Conservation (phyloP, 352 stramenopile genomes). For the Thalassiosira ordinaria region DNA sequence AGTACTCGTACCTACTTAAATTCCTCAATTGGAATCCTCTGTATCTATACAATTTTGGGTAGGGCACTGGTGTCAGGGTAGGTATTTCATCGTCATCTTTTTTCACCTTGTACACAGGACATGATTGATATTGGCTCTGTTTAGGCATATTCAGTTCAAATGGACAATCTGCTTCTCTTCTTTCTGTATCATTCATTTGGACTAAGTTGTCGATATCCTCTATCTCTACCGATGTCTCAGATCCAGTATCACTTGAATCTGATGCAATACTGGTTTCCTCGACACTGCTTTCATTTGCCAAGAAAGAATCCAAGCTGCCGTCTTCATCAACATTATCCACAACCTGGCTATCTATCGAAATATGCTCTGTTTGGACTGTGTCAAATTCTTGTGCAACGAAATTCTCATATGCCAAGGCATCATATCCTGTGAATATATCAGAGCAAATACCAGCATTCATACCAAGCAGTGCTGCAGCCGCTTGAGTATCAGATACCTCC, state of each 20-base stretch:
- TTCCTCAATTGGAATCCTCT: constrained; percentile 11
- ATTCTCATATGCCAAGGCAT: too few relatives aligned
- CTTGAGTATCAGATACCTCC: constrained; percentile 46
- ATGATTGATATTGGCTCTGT: constrained; percentile 20
- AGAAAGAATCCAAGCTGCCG: not conserved
- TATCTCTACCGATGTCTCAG: too few relatives aligned
- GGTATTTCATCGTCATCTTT: constrained; percentile 21
- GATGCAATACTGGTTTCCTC: too few relatives aligned
- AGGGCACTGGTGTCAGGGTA: constrained; percentile 20
- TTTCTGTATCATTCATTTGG: not conserved
- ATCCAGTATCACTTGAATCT: too few relatives aligned
- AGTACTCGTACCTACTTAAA: constrained; percentile 31
- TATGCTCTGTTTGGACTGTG: too few relatives aligned
- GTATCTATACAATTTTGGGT: constrained; percentile 26
- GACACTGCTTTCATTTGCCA: too few relatives aligned
- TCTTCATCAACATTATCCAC: not conserved
- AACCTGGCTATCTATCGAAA: constrained; percentile 19
- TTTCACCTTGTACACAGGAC: constrained; percentile 23
- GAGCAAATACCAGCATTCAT: not conserved
- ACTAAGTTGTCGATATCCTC: too few relatives aligned
- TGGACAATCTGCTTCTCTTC: not conserved
- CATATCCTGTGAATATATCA: constrained; percentile 13
- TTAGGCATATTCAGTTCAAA: not conserved
- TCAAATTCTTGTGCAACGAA: too few relatives aligned
- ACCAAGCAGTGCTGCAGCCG: constrained; percentile 26